Base-by-base conservation (phyloP, 2,329 filamentous ascomycete species). In the Neopestalotiopsis sp. region DNA sequence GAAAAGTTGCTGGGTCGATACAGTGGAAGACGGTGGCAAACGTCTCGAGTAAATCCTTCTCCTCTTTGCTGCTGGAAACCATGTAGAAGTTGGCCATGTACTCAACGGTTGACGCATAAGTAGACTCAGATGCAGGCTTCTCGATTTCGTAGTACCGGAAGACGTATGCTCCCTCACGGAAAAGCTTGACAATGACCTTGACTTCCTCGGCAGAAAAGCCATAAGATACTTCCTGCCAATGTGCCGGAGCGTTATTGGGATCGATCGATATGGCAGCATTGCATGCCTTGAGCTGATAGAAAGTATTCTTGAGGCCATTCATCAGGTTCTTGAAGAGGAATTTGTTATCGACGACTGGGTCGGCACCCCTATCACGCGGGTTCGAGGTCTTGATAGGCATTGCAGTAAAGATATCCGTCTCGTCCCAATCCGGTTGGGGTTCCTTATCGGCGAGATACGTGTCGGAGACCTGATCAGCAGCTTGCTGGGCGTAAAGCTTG, bases 11-110 rank as follows among this genome's bases (percentile, higher is more conserved):
- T 1, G 96, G 96, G 77, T 99, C 96, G 72, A 99, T 96, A 81
- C 95, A 97, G 78, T 99, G 96, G 78, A 99, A 99, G 34, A 99
- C 95, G 0, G 96, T 98, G 2, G 95, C 96, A 79, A 99, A 99
- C 2, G 94, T 97, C 83, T 99, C 97, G 6, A 99, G 86, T 9
- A 99, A 86, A 67, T 99, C 96, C 79, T 99, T 99, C 80, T 99
- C 97, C 78, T 99, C 97, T 75, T 97, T 97, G 70, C 90, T 92
- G 78, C 94, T 97, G 0, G 94, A 95, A 57, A 96, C 91, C 88
- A 97, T 97, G 79, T 97, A 97, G 75, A 97, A 94, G 75, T 96
- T 97, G 20, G 94, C 93, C 86, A 97, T 94, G 75, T 96, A 94
- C 78, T 98, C 95, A 59, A 96, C 92, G 0, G 94, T 92, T 0